These are phyloP conservation scores for Mayamaea pseudoterrestris DNA, from an alignment of 108 stramenopile genomes.

Conservation along the genomic window DNA sequence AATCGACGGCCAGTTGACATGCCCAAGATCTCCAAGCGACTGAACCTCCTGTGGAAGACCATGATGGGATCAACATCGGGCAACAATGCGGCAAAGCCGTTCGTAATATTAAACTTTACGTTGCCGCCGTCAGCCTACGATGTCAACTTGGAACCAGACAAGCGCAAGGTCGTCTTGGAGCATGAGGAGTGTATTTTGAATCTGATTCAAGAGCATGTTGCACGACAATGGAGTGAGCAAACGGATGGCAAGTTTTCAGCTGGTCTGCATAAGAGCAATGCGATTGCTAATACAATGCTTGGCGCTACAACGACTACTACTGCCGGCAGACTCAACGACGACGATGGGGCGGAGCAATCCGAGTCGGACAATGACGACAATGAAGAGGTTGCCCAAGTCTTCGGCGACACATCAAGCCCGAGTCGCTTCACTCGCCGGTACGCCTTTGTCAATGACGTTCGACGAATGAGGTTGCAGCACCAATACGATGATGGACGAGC, in stretches of 20 bases:
- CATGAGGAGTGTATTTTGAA: constrained; percentile 49
- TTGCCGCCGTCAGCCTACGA: constrained; percentile 81
- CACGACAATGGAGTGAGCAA: constrained; percentile 39
- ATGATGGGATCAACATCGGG: constrained; percentile 32
- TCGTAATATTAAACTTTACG: constrained; percentile 67
- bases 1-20: constrained; percentile 95
- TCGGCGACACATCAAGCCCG: not conserved
- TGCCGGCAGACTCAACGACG: too few relatives aligned
- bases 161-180: constrained; percentile 83
- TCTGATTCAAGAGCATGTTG: constrained; percentile 29
- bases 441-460: constrained; percentile 35
- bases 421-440: constrained; percentile 26
- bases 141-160: constrained; percentile 95
- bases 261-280: not conserved
- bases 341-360: constrained; percentile 5
- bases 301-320: too few relatives aligned
- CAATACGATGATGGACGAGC: constrained; percentile 16
- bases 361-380: constrained; percentile 5
- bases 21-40: constrained; percentile 49
- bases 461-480: constrained; percentile 33
- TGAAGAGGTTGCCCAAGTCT: not conserved
- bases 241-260: constrained; percentile 44
- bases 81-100: constrained; percentile 65
- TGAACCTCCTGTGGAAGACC: constrained; percentile 73
- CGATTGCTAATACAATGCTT: constrained; percentile 1